Percentiles rank a stretch among this genome's conserved stretches.
Evolutionary conservation across 768 basidiomycete species (phyloP).

Genomic region (Bullera alba): DNA sequence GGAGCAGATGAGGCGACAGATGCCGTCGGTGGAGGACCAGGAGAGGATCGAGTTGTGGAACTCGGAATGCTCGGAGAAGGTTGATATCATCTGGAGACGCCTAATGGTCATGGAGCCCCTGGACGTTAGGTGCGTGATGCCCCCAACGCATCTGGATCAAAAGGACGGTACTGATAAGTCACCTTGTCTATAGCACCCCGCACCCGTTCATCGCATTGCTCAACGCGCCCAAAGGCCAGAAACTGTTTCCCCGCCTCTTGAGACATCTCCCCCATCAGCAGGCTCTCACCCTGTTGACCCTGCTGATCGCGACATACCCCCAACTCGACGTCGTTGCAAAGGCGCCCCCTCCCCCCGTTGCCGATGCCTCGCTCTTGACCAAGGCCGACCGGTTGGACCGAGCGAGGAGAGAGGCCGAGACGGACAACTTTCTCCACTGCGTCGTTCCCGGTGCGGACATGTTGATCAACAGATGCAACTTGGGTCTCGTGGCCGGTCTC

Average conservation of each 20-base stretch:
- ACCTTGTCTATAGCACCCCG: slow-evolving; percentile 58
- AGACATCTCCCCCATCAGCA: slow-evolving; percentile 71
- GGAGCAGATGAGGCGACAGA: slow-evolving; percentile 75
- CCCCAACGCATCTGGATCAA: background rate
- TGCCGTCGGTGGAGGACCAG: slow-evolving; percentile 52
- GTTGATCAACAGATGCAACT: slow-evolving; percentile 67
- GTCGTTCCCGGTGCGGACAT: slow-evolving; percentile 81
- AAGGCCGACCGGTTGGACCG: slow-evolving; percentile 40
- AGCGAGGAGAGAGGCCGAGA: slow-evolving; percentile 65
- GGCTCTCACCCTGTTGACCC: slow-evolving; percentile 78
- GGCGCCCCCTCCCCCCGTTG: slow-evolving; percentile 59
- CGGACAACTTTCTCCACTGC: slow-evolving; percentile 76
- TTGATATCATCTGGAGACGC: slow-evolving; percentile 70
- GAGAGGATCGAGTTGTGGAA: slow-evolving; percentile 37
- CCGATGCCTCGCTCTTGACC: slow-evolving; percentile 49
- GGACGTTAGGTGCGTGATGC: slow-evolving; percentile 67
- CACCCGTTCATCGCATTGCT: slow-evolving; percentile 95
- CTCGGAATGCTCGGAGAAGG: slow-evolving; percentile 38
- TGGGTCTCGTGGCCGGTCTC: slow-evolving; percentile 78
- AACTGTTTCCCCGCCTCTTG: slow-evolving; percentile 76
- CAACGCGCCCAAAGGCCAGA: slow-evolving; percentile 82
- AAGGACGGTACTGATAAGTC: slow-evolving; percentile 1
- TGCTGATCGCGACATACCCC: slow-evolving; percentile 86
- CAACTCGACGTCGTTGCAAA: slow-evolving; percentile 85
- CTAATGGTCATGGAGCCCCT: slow-evolving; percentile 82